These are phyloP conservation scores for Fraxinus sp. DNA, from an alignment of 305 asterid genomes.

Conservation along the genomic window DNA sequence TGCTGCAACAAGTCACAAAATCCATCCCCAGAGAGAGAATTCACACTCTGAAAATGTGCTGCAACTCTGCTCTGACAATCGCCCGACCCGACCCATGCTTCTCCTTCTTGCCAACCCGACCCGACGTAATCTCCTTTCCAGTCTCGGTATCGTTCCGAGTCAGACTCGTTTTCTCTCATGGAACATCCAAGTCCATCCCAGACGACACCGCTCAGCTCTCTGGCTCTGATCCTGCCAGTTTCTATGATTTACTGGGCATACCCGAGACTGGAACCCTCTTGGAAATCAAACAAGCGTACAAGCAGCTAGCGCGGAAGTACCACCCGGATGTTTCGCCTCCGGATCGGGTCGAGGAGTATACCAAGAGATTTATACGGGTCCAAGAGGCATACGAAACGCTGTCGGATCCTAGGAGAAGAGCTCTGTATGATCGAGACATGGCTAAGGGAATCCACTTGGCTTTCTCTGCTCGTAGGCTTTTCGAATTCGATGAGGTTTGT, in stretches of 20 bases:
- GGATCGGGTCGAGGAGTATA: slow-evolving; percentile 69
- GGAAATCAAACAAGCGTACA: slow-evolving; percentile 83
- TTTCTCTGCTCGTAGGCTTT: slow-evolving; percentile 47
- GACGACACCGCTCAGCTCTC: slow-evolving; percentile 27
- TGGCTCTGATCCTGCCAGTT: slow-evolving; percentile 18
- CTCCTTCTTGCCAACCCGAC: slow-evolving; percentile 7
- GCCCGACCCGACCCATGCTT: slow-evolving; percentile 19
- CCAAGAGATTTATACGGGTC: slow-evolving; percentile 62
- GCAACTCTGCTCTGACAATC: slow-evolving; percentile 26
- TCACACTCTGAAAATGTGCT: slow-evolving; percentile 29
- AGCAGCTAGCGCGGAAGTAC: slow-evolving; percentile 77
- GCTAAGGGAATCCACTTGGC: slow-evolving; percentile 59
- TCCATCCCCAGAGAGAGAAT: not conserved
- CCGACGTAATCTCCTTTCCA: slow-evolving; percentile 19
- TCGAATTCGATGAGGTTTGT: slow-evolving; percentile 48
- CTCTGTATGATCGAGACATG: slow-evolving; percentile 58
- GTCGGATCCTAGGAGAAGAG: slow-evolving; percentile 69
- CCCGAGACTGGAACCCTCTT: slow-evolving; percentile 51
- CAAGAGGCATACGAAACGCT: slow-evolving; percentile 87
- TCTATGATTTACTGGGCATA: slow-evolving; percentile 72
- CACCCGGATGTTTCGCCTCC: slow-evolving; percentile 95
- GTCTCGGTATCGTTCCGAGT: slow-evolving; percentile 15
- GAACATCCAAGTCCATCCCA: slow-evolving; percentile 25
- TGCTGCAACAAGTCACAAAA: too few relatives aligned
- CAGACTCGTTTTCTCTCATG: slow-evolving; percentile 13